A percentile compares a stretch with the other conserved stretches of the same genome.
Conservation (phyloP, 139 green algal genomes). For the Zygnema cylindricum region DNA sequence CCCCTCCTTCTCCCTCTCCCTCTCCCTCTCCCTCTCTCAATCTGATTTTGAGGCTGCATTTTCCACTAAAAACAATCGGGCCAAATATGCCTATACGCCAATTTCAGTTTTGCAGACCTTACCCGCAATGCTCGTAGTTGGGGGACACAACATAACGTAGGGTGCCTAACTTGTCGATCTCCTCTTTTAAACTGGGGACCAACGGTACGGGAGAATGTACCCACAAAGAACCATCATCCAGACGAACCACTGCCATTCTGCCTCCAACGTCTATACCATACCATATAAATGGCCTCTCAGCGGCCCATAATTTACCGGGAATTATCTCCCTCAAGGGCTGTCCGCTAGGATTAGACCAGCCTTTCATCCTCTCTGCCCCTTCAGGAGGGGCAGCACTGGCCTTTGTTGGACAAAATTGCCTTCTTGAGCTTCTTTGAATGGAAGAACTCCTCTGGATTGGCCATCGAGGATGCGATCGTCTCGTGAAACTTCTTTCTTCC, state of each 20-base stretch:
- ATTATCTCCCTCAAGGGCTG: conserved; percentile 41
- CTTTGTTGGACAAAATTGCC: not conserved
- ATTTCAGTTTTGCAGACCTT: conserved; percentile 17
- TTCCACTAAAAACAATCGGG: too few relatives aligned
- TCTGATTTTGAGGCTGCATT: too few relatives aligned
- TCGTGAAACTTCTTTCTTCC: too few relatives aligned
- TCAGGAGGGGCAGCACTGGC: not conserved
- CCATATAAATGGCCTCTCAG: conserved; percentile 73
- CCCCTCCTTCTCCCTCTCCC: too few relatives aligned
- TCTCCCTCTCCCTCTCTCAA: too few relatives aligned
- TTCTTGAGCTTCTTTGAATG: too few relatives aligned
- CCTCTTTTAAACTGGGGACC: conserved; percentile 58
- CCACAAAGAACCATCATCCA: conserved; percentile 68
- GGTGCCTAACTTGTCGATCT: conserved; percentile 63
- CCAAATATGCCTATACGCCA: too few relatives aligned
- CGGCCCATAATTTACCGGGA: conserved; percentile 42
- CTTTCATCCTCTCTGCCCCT: conserved; percentile 12
- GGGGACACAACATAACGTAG: conserved; percentile 72
- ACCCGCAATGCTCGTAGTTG: conserved; percentile 73
- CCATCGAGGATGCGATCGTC: too few relatives aligned
- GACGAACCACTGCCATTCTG: conserved; percentile 60
- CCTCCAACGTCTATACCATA: conserved; percentile 70
- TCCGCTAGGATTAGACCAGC: conserved; percentile 54
- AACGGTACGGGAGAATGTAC: conserved; percentile 72
- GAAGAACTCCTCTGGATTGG: too few relatives aligned